These are phyloP conservation scores for Lactifluus rugatus DNA, from an alignment of 768 basidiomycete genomes.

Conservation along the genomic window DNA sequence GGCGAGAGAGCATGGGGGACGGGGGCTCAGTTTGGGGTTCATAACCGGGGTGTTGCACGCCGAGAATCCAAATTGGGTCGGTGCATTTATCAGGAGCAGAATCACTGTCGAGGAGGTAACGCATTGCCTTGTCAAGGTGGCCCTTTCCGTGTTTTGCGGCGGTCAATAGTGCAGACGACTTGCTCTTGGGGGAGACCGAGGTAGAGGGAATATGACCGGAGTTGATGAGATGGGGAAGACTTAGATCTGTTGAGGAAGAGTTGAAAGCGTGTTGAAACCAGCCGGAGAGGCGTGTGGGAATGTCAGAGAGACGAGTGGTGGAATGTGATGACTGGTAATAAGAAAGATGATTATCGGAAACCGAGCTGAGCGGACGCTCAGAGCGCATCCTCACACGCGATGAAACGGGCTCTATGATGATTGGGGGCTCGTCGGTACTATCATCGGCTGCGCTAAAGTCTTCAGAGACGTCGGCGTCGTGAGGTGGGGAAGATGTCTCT, in stretches of 20 bases:
- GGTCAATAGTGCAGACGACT: slow-evolving; percentile 45
- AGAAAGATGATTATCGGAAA: slow-evolving; percentile 36
- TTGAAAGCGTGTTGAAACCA: slow-evolving; percentile 77
- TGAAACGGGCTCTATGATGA: slow-evolving; percentile 55
- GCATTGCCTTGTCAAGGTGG: slow-evolving; percentile 72
- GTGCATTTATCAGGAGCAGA: slow-evolving; percentile 71
- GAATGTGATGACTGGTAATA: slow-evolving; percentile 39
- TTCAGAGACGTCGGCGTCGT: slow-evolving; percentile 26
- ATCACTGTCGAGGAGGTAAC: slow-evolving; percentile 87
- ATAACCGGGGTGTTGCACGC: slow-evolving; percentile 71
- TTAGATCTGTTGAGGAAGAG: slow-evolving; percentile 61
- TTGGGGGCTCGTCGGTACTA: slow-evolving; percentile 42
- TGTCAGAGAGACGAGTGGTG: slow-evolving; percentile 48
- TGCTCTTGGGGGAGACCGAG: slow-evolving; percentile 36
- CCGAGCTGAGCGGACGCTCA: slow-evolving; percentile 43
- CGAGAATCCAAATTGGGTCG: slow-evolving; percentile 85
- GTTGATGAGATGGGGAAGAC: slow-evolving; percentile 50
- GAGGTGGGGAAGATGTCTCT: slow-evolving; percentile 15
- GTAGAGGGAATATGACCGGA: slow-evolving; percentile 30
- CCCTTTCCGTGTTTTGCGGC: slow-evolving; percentile 68
- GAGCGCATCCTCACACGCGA: slow-evolving; percentile 47
- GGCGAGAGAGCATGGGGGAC: slow-evolving; percentile 23
- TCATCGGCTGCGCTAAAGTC: slow-evolving; percentile 28
- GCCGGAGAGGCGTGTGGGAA: slow-evolving; percentile 67
- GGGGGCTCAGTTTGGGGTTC: slow-evolving; percentile 32